phyloP scores from a whole-genome alignment of 352 stramenopile species.

The Nothophytophthora sp. region DNA sequence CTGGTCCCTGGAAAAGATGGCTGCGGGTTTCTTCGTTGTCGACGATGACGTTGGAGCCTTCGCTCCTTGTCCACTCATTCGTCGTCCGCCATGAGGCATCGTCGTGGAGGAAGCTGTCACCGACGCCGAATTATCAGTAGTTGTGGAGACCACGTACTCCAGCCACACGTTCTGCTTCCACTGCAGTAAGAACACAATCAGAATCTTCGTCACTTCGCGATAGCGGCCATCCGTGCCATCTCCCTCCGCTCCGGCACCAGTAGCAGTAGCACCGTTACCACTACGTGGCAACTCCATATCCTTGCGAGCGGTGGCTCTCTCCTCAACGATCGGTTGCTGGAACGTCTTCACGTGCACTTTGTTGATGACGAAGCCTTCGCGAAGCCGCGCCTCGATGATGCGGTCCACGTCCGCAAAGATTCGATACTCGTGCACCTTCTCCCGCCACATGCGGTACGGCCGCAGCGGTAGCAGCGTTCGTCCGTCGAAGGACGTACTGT shows the following conservation, averaged over 20 bases:
- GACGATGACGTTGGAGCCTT: slow-evolving; percentile 24
- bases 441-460: slow-evolving; percentile 84
- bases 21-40: slow-evolving; percentile 20
- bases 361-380: slow-evolving; percentile 86
- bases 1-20: slow-evolving; percentile 44
- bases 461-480: slow-evolving; percentile 61
- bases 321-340: slow-evolving; percentile 25
- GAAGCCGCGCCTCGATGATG: slow-evolving; percentile 78
- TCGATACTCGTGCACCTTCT: slow-evolving; percentile 89
- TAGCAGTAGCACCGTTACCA: slow-evolving; percentile 1
- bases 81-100: slow-evolving; percentile 9
- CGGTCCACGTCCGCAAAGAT: slow-evolving; percentile 81
- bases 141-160: slow-evolving; percentile 84
- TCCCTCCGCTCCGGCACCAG: not conserved
- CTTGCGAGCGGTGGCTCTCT: slow-evolving; percentile 4
- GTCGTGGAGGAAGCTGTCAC: slow-evolving; percentile 1
- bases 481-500: slow-evolving; percentile 73
- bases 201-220: slow-evolving; percentile 59
- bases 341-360: slow-evolving; percentile 72
- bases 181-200: slow-evolving; percentile 83
- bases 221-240: not conserved
- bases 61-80: slow-evolving; percentile 22
- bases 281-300: slow-evolving; percentile 5
- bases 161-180: slow-evolving; percentile 91
- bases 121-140: slow-evolving; percentile 39